Evolutionary conservation across 2,329 filamentous ascomycete species (phyloP), one percentile per base, ranked within the genome.

Genomic region (Scytalidium sp.): DNA sequence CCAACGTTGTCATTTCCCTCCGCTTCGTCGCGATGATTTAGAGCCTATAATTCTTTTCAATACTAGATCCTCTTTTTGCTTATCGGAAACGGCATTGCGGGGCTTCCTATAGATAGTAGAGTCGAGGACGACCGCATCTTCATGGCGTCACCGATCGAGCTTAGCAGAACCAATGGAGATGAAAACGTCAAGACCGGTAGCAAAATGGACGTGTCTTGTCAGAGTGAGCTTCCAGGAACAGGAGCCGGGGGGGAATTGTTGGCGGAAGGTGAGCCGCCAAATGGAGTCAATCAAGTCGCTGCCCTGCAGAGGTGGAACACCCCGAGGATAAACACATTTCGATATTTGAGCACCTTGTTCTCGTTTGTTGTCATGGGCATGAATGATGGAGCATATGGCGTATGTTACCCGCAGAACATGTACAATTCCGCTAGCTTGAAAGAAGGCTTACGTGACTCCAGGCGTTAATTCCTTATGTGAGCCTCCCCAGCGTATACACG

Each of bases 311-410:
- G 65, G 65, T 90, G 86, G 87, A 88, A 88, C 59, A 67, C 70
- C n/a, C 77, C 85, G 0, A 64, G 68, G 8, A 70, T 73, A 40
- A 88, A 85, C 61, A 67, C 79, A 3, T 83, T 71, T 57, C 78
- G 84, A 36, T 80, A 81, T 42, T 65, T 79, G 29, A 74, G 80
- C 1, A 77, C 81, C 3, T 81, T 84, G 58, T 81, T 79, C 66
- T 75, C 77, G 4, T 82, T 89, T 55, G 69, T 84, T 19, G 71
- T 87, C 25, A 80, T 87, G 72, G 86, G 86, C 6, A 77, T 84
- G 69, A 87, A 86, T 58, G 86, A 90, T 67, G 85, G 79, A 9
- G 79, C 80, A 20, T 75, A 82, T 41, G 84, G 84, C 40, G 81
- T 82, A 70, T 64, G 75, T 72, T 20, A 19, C 25, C 32, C n/a